Conservation (phyloP, 805 yeast genomes). For the Yamadazyma tumulicola region DNA sequence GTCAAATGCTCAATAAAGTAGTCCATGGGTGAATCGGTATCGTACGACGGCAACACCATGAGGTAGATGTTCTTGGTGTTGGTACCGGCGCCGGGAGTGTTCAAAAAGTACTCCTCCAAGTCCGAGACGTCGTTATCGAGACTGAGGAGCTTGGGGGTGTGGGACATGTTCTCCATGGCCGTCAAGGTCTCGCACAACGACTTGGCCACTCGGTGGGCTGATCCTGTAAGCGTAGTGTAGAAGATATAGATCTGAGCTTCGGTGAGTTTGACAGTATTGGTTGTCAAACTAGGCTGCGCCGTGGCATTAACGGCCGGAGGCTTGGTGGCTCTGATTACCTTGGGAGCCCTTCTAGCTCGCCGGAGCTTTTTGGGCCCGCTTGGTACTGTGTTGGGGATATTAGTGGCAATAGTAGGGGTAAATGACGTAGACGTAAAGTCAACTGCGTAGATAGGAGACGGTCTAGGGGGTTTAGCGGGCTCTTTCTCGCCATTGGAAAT, state of each 20-base stretch:
- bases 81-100: slow-evolving; percentile 44
- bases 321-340: slow-evolving; percentile 38
- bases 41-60: slow-evolving; percentile 83
- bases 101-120: slow-evolving; percentile 75
- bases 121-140: slow-evolving; percentile 81
- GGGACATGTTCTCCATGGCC: slow-evolving; percentile 18
- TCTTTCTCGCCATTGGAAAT: background rate
- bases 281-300: slow-evolving; percentile 33
- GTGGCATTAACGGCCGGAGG: slow-evolving; percentile 15
- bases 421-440: slow-evolving; percentile 39
- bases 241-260: slow-evolving; percentile 64
- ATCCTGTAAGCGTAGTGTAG: slow-evolving; percentile 83
- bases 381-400: slow-evolving; percentile 11
- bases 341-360: slow-evolving; percentile 22
- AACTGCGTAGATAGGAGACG: slow-evolving; percentile 37
- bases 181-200: slow-evolving; percentile 40
- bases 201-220: slow-evolving; percentile 68
- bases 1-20: slow-evolving; percentile 75
- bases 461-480: slow-evolving; percentile 10
- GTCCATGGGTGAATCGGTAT: slow-evolving; percentile 88
- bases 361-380: slow-evolving; percentile 8
- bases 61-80: slow-evolving; percentile 52
- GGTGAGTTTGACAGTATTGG: slow-evolving; percentile 35
- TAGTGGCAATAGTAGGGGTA: slow-evolving; percentile 21
- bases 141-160: slow-evolving; percentile 54